Evolutionary conservation across 2,329 filamentous ascomycete genomes (phyloP).

Genomic region (Alternaria atra): DNA sequence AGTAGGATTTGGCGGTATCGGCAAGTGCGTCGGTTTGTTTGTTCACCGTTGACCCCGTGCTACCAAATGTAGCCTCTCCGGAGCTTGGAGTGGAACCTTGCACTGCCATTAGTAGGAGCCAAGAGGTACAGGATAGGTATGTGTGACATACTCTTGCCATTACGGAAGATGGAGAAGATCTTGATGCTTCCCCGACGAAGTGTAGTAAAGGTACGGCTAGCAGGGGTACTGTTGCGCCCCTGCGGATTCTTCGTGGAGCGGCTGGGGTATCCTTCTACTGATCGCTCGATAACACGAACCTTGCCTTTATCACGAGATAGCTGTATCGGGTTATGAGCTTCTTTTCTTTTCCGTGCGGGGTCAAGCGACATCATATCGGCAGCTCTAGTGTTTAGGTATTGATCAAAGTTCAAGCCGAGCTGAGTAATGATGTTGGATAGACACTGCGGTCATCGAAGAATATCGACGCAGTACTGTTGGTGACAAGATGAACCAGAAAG

Average conservation of each 20-base stretch:
- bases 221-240: conserved; percentile 27
- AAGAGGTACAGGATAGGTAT: background rate
- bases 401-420: background rate
- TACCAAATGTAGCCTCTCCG: conserved; percentile 12
- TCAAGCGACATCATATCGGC: conserved; percentile 45
- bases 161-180: conserved; percentile 48
- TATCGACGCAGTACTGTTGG: background rate
- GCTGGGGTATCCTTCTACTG: conserved; percentile 19
- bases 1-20: conserved; percentile 7
- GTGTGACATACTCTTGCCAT: conserved; percentile 36
- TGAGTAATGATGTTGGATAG: conserved; percentile 11
- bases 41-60: conserved; percentile 22
- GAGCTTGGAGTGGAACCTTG: conserved; percentile 28
- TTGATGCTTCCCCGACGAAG: conserved; percentile 44
- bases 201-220: conserved; percentile 37
- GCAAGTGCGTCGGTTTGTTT: conserved; percentile 23
- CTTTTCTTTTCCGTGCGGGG: conserved; percentile 44
- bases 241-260: conserved; percentile 25
- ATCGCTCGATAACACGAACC: conserved; percentile 43
- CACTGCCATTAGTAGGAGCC: conserved; percentile 1
- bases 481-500: background rate
- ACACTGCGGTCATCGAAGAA: conserved; percentile 6
- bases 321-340: conserved; percentile 27
- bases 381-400: background rate
- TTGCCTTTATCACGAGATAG: conserved; percentile 43